A percentile compares a stretch with the other conserved stretches of the same genome.
These are phyloP conservation scores for Bathelium albidoporum DNA, from an alignment of 495 filamentous ascomycete species.

Conservation along the genomic window DNA sequence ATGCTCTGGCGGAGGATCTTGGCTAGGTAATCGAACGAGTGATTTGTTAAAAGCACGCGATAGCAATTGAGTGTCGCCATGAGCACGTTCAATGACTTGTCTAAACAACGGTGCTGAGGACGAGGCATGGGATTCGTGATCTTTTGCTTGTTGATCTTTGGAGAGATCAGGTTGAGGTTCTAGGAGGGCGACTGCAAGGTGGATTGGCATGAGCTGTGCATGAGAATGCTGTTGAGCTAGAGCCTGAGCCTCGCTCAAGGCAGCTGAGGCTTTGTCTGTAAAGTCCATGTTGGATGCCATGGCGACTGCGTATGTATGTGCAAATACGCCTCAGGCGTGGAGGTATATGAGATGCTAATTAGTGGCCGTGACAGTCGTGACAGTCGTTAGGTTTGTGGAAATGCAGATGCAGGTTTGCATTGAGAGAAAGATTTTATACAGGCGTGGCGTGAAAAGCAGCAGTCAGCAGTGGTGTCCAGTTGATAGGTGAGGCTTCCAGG, in stretches of 20 bases:
- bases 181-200: constrained; percentile 79
- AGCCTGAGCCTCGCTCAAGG: constrained; percentile 72
- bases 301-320: neutral
- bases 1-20: constrained; percentile 86
- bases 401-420: neutral
- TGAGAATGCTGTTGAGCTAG: constrained; percentile 82
- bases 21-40: constrained; percentile 80
- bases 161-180: constrained; percentile 70
- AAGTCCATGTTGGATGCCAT: constrained; percentile 59
- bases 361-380: neutral
- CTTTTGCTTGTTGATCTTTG: constrained; percentile 56
- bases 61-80: constrained; percentile 81
- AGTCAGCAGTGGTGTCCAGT: neutral
- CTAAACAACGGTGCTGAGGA: constrained; percentile 65
- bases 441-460: neutral
- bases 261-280: constrained; percentile 82
- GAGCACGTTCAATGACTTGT: constrained; percentile 86
- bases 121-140: constrained; percentile 47
- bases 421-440: neutral
- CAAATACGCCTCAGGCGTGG: neutral
- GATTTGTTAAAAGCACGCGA: constrained; percentile 84
- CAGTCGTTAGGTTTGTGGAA: neutral
- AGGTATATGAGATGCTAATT: neutral
- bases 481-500: constrained; percentile 1
- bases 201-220: constrained; percentile 76